Base-by-base conservation (phyloP, 2,329 filamentous ascomycete genomes). In the Hymenoscyphus repandus region DNA sequence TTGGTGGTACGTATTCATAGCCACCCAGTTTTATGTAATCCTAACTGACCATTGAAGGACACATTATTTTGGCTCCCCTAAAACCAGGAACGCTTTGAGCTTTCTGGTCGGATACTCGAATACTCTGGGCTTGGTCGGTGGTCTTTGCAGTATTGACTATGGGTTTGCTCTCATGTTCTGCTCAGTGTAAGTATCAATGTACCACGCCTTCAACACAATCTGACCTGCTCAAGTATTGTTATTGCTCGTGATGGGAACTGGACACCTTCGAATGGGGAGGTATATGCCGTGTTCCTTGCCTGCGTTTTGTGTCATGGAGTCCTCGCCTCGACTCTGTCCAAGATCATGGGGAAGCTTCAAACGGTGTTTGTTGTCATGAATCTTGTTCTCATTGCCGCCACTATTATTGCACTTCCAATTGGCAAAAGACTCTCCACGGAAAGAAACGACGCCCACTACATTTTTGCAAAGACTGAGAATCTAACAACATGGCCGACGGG, bases 41-140 rank as follows among this genome's bases (percentile, higher is more conserved):
- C 18, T 31, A 3, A 18, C 49, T 54, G 33, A 57, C 34, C 11
- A 10, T 13, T 71, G 66, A 75, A 77, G 76, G 60, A 80, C 78
- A 6, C 79, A 82, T 57, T 79, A 79, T 64, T 82, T 80, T 61
- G 73, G 76, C 10, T 74, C 72, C 2, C 74, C 75, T 2, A 74
- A 73, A 37, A 77, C 70, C 53, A 73, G 76, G 54, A 81, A 81
- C 60, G 74, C 77, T 3, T 64, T 83, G n/a, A 78, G 74, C 55
- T 82, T 82, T 58, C 63, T 82, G 32, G 78, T 82, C 15, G 79
- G 79, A 27, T 82, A 82, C 57, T 80, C 77, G 62, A 82, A 83
- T 59, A 82, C 76, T 1, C 69, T 83, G 15, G 80, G 79, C 6
- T 64, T 82, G 7, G 71, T 83, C n/a, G 80, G 78, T 31, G 80